Base-by-base conservation (phyloP, 1,284 basidiomycete genomes). In the Porodaedalea pini region DNA sequence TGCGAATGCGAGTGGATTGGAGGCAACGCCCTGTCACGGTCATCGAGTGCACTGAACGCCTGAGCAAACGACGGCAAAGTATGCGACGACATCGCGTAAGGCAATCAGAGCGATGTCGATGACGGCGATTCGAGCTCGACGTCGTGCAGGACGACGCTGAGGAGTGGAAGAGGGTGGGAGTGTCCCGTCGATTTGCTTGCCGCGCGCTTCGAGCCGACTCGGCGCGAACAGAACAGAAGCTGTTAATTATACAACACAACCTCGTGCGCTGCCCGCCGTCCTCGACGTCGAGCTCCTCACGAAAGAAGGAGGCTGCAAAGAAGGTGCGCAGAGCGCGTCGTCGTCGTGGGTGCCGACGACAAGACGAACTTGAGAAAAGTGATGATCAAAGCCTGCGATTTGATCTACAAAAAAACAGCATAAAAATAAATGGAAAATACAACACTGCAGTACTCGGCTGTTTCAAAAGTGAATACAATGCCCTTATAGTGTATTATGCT, bases 41-140 rank as follows among this genome's bases (percentile, higher is more conserved):
- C 43, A 23, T 47, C 45, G 48, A 58, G 47, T 17, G 56, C 43
- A 29, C 56, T 51, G 59, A 61, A 61, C 3, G 59, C 56, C 56
- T 61, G 59, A n/a, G 59, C 59, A 36, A 61, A 61, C 13, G 56
- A 58, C 17, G 59, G 59, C 11, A 61, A 45, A 2, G 59, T 54
- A 17, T 54, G 59, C 13, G 45, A 51, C n/a, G 49, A 51, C 49
- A 40, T 37, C n/a, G 32, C n/a, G 13, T 36, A 27, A 17, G 8
- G 17, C 8, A 6, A 23, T 44, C 17, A 17, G 41, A 44, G 23
- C 17, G 41, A 23, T 7, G 23, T 5, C 23, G 41, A 23, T 17
- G 41, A 44, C 8, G n/a, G 41, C 8, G 41, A 17, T 17, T 7
- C 8, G 8, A 44, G 41, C 8, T 6, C 17, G 41, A 44, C 23